Base-by-base conservation (phyloP, 1,139 yeast genomes). In the Suhomyces choctaworum region DNA sequence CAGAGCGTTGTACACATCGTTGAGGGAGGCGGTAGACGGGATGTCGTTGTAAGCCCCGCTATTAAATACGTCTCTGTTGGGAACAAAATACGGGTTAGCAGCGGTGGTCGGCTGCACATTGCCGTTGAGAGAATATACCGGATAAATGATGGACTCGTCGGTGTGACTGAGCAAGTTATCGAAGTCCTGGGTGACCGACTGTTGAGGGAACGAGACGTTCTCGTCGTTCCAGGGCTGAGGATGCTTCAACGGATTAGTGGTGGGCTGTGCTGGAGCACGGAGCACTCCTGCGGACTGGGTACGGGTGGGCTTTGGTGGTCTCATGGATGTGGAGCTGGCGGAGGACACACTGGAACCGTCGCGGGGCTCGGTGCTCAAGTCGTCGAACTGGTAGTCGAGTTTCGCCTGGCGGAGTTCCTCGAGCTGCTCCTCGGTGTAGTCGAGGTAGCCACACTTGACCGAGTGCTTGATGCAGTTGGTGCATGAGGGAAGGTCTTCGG, bases 401-500 rank as follows among this genome's bases (percentile, higher is more conserved):
- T 56, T 60, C 13, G 58, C 50, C 25, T 45, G 44, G 31, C 50
- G 52, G 14, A 67, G 45, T 34, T 58, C 69, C 10, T 56, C 54
- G 7, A 69, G 41, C 42, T 66, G 67, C 13, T 59, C 66, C 29
- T 55, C 58, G 2, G 65, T 47, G 38, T 60, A 66, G 36, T 62
- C 64, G 29, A 68, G 54, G 42, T 68, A 70, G 1, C 68, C 72
- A 52, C 75, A 70, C 36, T 56, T 55, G 4, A 60, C 65, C 32
- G 65, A 64, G 43, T 68, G 73, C 38, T 67, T 67, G 28, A 66
- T 48, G 51, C 76, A 70, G 45, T 69, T 69, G 32, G 50, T 31
- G 42, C 76, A 70, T 24, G 60, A 55, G 1, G 76, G 76, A 24
- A 67, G 51, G 38, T 67, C 67, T 40, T 70, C 75, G 4, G 62